Base-by-base conservation (phyloP, 2,329 filamentous ascomycete species). In the Neocucurbitaria cava region DNA sequence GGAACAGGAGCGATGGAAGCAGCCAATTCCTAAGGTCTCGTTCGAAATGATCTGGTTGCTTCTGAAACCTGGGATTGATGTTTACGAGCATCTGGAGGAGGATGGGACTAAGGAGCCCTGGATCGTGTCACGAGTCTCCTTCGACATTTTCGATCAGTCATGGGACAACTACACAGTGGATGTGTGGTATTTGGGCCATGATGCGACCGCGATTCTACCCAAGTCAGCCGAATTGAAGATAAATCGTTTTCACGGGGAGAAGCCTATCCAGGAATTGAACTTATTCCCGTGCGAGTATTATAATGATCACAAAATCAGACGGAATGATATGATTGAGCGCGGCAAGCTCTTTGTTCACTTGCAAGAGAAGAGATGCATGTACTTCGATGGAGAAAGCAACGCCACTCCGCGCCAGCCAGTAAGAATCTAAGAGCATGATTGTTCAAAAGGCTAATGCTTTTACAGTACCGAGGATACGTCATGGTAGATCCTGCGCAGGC, bases 21-120 rank as follows among this genome's bases (percentile, higher is more conserved):
- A 46, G 13, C 20, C 30, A 6, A 39, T 45, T 33, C 36, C 36
- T 2, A 23, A 20, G 10, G 36, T 13, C 28, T 50, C 47, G 5
- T 50, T 50, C 24, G 47, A 50, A 28, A 43, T 50, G 38, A 38
- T 50, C 2, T 50, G 47, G 47, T 18, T 50, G 6, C 39, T 50
- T 6, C 31, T 42, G 6, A 44, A 43, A 7, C 47, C 47, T 6
- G 47, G 39, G 3, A 36, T 17, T n/a, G 38, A 43, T 18, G 40
- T 50, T 1, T 50, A 43, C 39, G 23, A 17, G 6, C 11, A 50
- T 20, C n/a, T 10, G 21, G 47, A 50, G 15, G 15, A 23, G 7
- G 7, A 43, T 15, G 15, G 17, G 5, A 43, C 47, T 21, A 50
- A 24, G 30, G 47, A 50, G 20, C 39, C 36, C 9, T 40, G 36